Base-by-base conservation (phyloP, 441 rosid species). In the Erysimum cheiri region DNA sequence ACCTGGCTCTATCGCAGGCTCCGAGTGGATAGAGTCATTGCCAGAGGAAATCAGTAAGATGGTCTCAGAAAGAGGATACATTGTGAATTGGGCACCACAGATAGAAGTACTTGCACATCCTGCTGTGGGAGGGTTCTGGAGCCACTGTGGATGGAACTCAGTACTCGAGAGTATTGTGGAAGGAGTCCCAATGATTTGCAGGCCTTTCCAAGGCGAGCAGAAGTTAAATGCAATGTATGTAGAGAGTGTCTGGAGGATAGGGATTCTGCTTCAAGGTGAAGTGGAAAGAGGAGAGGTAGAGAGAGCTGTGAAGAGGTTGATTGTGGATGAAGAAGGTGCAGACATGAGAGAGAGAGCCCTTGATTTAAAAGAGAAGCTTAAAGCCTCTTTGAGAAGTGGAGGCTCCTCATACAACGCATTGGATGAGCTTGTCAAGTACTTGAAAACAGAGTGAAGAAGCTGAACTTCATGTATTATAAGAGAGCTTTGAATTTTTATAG, bases 51-150 rank as follows among this genome's bases (percentile, higher is more conserved):
- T 82, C 4, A 54, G 6, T 13, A 73, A 70, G 31, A 54, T 22
- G 6, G 67, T 70, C 0, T 57, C 68, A 44, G 74, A 67, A 32
- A 72, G 63, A 75, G 85, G 84, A 6, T 70, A 31, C 46, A 69
- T 74, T 10, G 81, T 80, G n/a, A 78, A 78, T 61, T 78, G 85
- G 83, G 83, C 83, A 28, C 87, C 80, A 0, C 87, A 84, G 31
- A 58, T 12, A 24, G 62, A 79, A 39, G 81, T 85, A 8, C 60
- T 85, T 47, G 64, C 14, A 0, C 84, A 79, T 50, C 39, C 26
- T 0, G 69, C 80, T 1, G 80, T 77, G 17, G 80, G 82, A 32
- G 74, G 81, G 3, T 74, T 79, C 31, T 80, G 75, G 83, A 81
- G 71, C 60, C 85, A 81, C 5, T 67, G 85, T 5, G 77, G 85